Conservation (phyloP, 2,329 filamentous ascomycete species). For the Xenosphaeropsis pyriputrescens region DNA sequence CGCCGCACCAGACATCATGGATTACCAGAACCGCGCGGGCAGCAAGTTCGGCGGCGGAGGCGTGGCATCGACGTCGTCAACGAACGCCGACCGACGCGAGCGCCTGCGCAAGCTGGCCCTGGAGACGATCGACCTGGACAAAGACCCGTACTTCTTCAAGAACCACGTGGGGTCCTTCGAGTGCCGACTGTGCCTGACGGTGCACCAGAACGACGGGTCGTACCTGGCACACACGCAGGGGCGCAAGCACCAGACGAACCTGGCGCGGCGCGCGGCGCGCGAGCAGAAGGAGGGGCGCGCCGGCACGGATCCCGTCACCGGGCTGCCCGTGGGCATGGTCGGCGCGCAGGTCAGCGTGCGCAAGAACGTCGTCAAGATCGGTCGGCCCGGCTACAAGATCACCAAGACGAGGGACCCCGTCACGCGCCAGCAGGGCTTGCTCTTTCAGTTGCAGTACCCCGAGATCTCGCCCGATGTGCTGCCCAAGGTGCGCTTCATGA, state of each 20-base stretch:
- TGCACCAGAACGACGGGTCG: conserved; percentile 97
- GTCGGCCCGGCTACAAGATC: conserved; percentile 92
- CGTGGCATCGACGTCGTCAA: conserved; percentile 83
- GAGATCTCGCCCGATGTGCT: conserved; percentile 65
- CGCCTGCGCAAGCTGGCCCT: conserved; percentile 95
- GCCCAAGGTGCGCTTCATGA: conserved; percentile 92
- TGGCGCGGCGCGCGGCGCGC: conserved; percentile 86
- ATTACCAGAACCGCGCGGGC: conserved; percentile 82
- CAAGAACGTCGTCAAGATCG: conserved; percentile 85
- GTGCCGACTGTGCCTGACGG: conserved; percentile 89
- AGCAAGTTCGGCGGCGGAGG: conserved; percentile 97
- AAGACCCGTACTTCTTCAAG: conserved; percentile 99
- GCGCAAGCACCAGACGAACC: conserved; percentile 97
- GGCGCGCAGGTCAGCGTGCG: conserved; percentile 48
- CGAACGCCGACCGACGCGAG: conserved; percentile 93
- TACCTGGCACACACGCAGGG: conserved; percentile 98
- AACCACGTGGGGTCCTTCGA: conserved; percentile 98
- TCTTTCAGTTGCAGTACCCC: conserved; percentile 95
- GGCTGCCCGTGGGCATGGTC: conserved; percentile 59
- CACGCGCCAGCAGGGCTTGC: conserved; percentile 72
- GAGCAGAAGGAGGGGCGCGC: conserved; percentile 78
- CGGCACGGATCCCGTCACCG: conserved; percentile 50
- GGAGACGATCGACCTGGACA: conserved; percentile 97
- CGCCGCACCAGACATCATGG: conserved; percentile 28
- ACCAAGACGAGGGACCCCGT: conserved; percentile 87